Conservation (phyloP, 2,329 filamentous ascomycete genomes). For the Cercospora zeina region DNA sequence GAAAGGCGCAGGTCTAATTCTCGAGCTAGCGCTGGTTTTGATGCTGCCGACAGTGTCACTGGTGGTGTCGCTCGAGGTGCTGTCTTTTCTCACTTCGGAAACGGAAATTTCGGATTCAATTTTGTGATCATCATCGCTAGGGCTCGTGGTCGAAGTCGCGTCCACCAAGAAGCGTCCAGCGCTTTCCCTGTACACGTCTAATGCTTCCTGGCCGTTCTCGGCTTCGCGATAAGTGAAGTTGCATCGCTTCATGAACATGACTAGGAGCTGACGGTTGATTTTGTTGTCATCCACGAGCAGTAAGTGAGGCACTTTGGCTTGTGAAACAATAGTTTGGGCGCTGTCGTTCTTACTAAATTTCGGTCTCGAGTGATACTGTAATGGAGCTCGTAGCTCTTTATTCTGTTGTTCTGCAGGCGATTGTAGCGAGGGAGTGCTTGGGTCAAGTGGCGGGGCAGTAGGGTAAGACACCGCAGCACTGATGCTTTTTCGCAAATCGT, state of each 20-base stretch:
- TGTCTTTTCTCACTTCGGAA: conserved; percentile 5
- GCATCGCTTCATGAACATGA: conserved; percentile 34
- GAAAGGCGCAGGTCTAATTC: conserved; percentile 17
- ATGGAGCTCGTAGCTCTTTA: conserved; percentile 6
- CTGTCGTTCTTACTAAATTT: neutral
- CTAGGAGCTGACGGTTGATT: conserved; percentile 38
- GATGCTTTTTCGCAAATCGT: conserved; percentile 16
- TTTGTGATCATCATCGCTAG: neutral
- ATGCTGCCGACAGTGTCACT: neutral
- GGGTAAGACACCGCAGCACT: conserved; percentile 20
- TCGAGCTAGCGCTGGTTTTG: neutral
- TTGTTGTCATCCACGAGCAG: conserved; percentile 41
- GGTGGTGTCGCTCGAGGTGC: conserved; percentile 6
- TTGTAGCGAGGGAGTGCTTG: conserved; percentile 24
- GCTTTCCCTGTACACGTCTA: conserved; percentile 32
- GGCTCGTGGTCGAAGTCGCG: neutral
- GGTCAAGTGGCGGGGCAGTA: conserved; percentile 20
- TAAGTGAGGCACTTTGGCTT: conserved; percentile 22
- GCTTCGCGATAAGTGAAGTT: conserved; percentile 47
- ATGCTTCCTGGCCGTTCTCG: conserved; percentile 51
- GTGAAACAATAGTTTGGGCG: conserved; percentile 9
- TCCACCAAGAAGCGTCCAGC: neutral
- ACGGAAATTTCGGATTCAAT: neutral
- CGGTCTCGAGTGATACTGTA: conserved; percentile 2
- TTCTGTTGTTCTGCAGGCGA: conserved; percentile 11